Conservation (phyloP, 345 rosid species). For the Salix suchowensis region DNA sequence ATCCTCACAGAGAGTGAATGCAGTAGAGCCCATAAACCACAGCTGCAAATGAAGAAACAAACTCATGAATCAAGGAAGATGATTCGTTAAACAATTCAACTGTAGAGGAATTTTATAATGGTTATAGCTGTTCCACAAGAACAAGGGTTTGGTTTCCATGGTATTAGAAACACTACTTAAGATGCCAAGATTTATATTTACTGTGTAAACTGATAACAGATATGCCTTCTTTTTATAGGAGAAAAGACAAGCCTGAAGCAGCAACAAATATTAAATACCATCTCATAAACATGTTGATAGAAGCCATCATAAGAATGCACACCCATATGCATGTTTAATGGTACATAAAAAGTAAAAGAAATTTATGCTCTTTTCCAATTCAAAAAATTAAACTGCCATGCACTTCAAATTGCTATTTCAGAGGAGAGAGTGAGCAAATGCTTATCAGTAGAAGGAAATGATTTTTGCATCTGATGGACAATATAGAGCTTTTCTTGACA, state of each 20-base stretch:
- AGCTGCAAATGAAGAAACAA: slow-evolving; percentile 48
- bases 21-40: slow-evolving; percentile 91
- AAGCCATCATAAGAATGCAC: not conserved
- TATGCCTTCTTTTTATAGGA: no score
- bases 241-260: not conserved
- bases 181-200: not conserved
- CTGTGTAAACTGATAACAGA: no score
- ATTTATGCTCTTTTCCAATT: no score
- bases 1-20: slow-evolving; percentile 92
- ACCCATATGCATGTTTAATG: not conserved
- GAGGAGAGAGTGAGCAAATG: not conserved
- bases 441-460: not conserved
- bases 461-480: not conserved
- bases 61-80: not conserved
- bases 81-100: not conserved
- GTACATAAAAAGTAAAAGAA: no score
- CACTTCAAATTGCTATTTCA: no score
- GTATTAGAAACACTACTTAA: not conserved
- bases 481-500: not conserved
- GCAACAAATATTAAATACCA: not conserved
- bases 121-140: not conserved
- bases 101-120: not conserved
- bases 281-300: no score
- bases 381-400: no score
- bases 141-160: not conserved